Evolutionary conservation across 495 filamentous ascomycete species (phyloP).

Genomic region (Elaphomyces granulatus): DNA sequence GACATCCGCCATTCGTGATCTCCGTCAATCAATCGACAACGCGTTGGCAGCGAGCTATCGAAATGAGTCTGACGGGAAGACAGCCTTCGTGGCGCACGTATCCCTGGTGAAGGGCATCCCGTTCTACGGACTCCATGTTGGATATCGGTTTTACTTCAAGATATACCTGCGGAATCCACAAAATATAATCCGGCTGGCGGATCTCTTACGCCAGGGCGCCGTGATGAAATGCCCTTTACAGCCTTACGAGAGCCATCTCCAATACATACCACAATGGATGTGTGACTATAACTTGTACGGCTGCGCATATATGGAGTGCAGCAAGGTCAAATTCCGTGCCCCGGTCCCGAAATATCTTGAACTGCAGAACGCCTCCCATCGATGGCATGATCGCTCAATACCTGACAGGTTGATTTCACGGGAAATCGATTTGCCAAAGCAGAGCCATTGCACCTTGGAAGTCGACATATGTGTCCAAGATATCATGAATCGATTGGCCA

Average conservation of each 20-base stretch:
- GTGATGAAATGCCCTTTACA: constrained; percentile 73
- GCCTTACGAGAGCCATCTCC: constrained; percentile 84
- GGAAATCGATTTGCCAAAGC: constrained; percentile 47
- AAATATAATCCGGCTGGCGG: constrained; percentile 66
- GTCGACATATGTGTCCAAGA: constrained; percentile 79
- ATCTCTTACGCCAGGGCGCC: constrained; percentile 72
- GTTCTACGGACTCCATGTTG: constrained; percentile 90
- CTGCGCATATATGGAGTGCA: constrained; percentile 69
- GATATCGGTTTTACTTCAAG: constrained; percentile 83
- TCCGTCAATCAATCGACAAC: constrained; percentile 73
- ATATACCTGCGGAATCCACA: constrained; percentile 81
- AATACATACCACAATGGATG: constrained; percentile 94
- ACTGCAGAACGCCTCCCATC: constrained; percentile 39
- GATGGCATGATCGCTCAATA: constrained; percentile 72
- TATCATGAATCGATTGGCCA: constrained; percentile 67
- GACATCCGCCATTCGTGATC: constrained; percentile 48
- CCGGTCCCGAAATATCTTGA: constrained; percentile 60
- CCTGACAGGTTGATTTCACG: constrained; percentile 37
- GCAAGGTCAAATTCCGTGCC: constrained; percentile 51
- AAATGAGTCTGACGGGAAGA: constrained; percentile 52
- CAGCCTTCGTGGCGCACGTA: constrained; percentile 73
- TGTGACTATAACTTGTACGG: constrained; percentile 94
- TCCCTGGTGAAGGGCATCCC: constrained; percentile 84
- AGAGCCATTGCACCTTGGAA: constrained; percentile 79
- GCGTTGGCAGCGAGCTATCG: constrained; percentile 70